Evolutionary conservation across 306 rosid genomes (phyloP).

Genomic region (Citrullus amarus): DNA sequence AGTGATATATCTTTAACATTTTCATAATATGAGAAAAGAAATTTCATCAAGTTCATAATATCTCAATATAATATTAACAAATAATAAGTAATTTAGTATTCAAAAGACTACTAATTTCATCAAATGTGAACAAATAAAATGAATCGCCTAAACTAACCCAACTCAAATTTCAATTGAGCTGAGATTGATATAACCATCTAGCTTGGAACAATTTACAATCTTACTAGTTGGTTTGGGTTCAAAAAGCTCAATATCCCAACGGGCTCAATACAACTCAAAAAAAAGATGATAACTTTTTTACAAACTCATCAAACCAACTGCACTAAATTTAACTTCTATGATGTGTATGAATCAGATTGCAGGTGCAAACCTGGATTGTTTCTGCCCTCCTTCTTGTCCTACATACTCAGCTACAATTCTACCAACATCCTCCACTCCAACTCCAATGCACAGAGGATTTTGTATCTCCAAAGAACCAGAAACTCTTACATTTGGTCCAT

Average conservation of each 20-base stretch:
- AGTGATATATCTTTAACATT: too few relatives aligned
- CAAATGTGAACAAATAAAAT: neutral
- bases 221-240: neutral
- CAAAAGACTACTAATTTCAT: too few relatives aligned
- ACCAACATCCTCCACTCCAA: conserved; percentile 66
- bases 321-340: neutral
- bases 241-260: neutral
- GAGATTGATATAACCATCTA: neutral
- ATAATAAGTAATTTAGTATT: neutral
- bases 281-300: neutral
- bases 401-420: conserved; percentile 40
- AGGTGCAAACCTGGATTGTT: conserved; percentile 18
- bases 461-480: conserved; percentile 13
- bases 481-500: conserved; percentile 77
- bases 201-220: neutral
- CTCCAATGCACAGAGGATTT: conserved; percentile 59
- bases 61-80: too few relatives aligned
- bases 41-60: too few relatives aligned
- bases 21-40: too few relatives aligned
- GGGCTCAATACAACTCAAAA: neutral
- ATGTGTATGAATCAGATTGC: neutral
- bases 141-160: neutral
- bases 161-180: neutral
- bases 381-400: conserved; percentile 16
- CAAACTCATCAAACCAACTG: neutral